Evolutionary conservation across 768 basidiomycete genomes (phyloP), one percentile per base, ranked within the genome.

Genomic region (Pleurotus eryngii): DNA sequence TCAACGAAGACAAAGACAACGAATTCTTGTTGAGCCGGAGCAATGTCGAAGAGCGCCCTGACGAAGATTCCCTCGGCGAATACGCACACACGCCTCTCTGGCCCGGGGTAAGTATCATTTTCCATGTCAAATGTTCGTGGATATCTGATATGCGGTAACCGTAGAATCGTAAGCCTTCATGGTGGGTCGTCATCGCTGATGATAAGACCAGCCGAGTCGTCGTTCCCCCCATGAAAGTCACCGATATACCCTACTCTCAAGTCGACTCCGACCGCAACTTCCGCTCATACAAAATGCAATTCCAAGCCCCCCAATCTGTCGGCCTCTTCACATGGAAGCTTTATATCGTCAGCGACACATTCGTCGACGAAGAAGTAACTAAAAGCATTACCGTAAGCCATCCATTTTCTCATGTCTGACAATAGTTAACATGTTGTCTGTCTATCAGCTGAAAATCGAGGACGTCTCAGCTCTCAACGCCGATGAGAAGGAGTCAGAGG

Each of bases 21-120:
- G 79, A 84, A 59, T 92, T 95, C 71, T 75, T 95, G 46, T 73
- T 71, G 17, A 79, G 81, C 30, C 77, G 83, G 18, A 78, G 78
- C 30, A 86, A 89, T 3, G 76, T 80, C 0, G 91, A 92, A 62
- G 85, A 87, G 50, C 60, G 85, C 17, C 64, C 71, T 14, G 70
- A 75, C n/a, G 74, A 74, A 24, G 66, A 65, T n/a, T 61, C 70
- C 49, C 62, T 73, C 8, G 74, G 74, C 51, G 83, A 80, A 24
- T 85, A 75, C 58, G 94, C 89, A n/a, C 95, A 99, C 68, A 92
- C 95, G 5, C 96, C 96, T 4, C 81, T 83, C 65, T 98, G 94
- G 94, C 94, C 96, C 56, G 83, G 80, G 59, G 94, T 95, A 64
- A 45, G 88, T 75, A 40, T 43, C 30, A 30, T 22, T 46, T 11